Conservation (phyloP, 139 green algal species). For the Closterium sp. region DNA sequence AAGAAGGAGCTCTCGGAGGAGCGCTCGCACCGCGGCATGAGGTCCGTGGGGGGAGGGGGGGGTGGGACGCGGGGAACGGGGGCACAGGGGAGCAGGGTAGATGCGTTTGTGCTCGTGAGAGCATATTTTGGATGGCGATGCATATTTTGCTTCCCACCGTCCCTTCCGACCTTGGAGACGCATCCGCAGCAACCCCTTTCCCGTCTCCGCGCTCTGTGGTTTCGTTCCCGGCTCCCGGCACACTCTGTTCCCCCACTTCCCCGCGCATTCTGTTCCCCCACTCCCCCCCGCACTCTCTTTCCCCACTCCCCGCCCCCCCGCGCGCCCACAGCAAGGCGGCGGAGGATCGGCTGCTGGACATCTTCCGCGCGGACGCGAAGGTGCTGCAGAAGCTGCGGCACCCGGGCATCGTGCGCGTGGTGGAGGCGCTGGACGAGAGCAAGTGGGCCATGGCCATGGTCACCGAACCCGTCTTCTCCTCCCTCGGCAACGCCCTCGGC, state of each 20-base stretch:
- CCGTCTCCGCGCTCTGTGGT: neutral
- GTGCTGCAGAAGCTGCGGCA: slow-evolving; percentile 43
- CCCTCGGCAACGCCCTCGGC: slow-evolving; percentile 64
- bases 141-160: neutral
- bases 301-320: neutral
- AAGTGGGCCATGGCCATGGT: slow-evolving; percentile 72
- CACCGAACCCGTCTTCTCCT: slow-evolving; percentile 75
- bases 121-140: too few species aligned
- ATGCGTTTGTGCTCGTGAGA: neutral
- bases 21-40: slow-evolving; percentile 24
- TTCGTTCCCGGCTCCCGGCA: too few species aligned
- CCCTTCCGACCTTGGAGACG: neutral
- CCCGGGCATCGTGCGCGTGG: slow-evolving; percentile 59
- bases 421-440: slow-evolving; percentile 83
- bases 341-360: slow-evolving; percentile 44
- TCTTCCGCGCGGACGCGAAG: slow-evolving; percentile 44
- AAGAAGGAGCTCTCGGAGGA: slow-evolving; percentile 48
- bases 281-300: neutral
- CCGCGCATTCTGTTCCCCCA: neutral
- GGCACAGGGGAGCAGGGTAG: neutral
- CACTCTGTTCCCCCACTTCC: neutral
- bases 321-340: slow-evolving; percentile 33
- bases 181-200: neutral
- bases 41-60: neutral
- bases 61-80: neutral